Evolutionary conservation across 768 basidiomycete species (phyloP).

Genomic region (Boletus subparvulus): DNA sequence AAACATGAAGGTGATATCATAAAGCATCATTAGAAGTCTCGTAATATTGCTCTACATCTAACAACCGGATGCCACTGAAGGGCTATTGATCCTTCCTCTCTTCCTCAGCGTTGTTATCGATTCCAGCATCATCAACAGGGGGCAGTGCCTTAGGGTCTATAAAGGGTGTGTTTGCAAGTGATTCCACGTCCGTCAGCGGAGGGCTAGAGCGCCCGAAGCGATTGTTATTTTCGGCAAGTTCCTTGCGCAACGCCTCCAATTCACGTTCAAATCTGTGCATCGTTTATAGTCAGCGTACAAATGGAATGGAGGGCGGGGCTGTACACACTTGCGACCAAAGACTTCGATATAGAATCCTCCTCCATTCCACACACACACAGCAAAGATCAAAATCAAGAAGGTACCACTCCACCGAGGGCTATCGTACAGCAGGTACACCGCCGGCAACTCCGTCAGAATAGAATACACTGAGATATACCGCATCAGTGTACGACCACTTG

Average conservation of each 20-base stretch:
- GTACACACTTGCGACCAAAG: slow-evolving; percentile 88
- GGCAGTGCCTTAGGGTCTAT: slow-evolving; percentile 25
- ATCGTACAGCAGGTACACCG: slow-evolving; percentile 80
- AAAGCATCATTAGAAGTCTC: slow-evolving; percentile 15
- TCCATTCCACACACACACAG: slow-evolving; percentile 93
- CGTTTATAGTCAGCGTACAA: slow-evolving; percentile 6
- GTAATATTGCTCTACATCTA: slow-evolving; percentile 9
- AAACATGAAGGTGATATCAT: slow-evolving; percentile 13
- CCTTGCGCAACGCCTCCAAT: slow-evolving; percentile 85
- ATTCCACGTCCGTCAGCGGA: slow-evolving; percentile 42
- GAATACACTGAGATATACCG: slow-evolving; percentile 60
- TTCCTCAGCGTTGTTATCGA: slow-evolving; percentile 8
- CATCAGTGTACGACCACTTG: neutral
- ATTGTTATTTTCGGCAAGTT: slow-evolving; percentile 69
- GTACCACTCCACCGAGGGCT: slow-evolving; percentile 73
- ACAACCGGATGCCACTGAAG: neutral
- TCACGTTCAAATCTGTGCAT: slow-evolving; percentile 82
- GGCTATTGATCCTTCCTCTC: slow-evolving; percentile 34
- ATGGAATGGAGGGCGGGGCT: slow-evolving; percentile 1
- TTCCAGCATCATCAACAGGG: slow-evolving; percentile 14
- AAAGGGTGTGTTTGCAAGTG: slow-evolving; percentile 37
- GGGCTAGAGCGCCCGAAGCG: slow-evolving; percentile 59
- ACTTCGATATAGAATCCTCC: slow-evolving; percentile 96
- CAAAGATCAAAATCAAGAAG: slow-evolving; percentile 79
- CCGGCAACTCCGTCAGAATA: slow-evolving; percentile 81